Evolutionary conservation across 345 rosid species (phyloP).

Genomic region (Geranium rotundifolium): DNA sequence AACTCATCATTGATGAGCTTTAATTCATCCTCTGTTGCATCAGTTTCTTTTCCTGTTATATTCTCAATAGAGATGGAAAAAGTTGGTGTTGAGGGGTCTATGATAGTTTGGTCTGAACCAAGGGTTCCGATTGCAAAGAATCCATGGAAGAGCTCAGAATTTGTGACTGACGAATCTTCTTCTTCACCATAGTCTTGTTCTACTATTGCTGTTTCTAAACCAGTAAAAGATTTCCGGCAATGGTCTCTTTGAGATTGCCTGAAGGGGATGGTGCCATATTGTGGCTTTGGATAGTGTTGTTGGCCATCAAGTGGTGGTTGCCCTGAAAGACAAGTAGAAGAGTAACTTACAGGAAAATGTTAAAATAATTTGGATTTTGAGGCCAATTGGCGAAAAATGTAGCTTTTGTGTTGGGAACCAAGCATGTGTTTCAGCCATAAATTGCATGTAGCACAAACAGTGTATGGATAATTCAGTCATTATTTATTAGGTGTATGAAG

Average conservation of each 20-base stretch:
- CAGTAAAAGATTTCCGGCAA: slow-evolving; percentile 40
- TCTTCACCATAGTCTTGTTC: slow-evolving; percentile 35
- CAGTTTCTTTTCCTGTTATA: slow-evolving; percentile 54
- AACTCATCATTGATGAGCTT: slow-evolving; percentile 61
- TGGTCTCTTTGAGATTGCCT: slow-evolving; percentile 32
- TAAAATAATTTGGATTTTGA: not conserved
- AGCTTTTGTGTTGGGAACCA: not conserved
- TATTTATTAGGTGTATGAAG: no score
- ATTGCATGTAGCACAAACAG: not conserved
- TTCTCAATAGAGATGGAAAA: slow-evolving; percentile 49
- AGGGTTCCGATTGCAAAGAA: slow-evolving; percentile 75
- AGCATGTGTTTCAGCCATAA: not conserved
- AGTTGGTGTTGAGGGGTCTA: slow-evolving; percentile 57
- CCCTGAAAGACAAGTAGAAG: slow-evolving; percentile 48
- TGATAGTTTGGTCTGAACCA: slow-evolving; percentile 39
- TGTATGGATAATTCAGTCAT: not conserved
- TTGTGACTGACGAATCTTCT: slow-evolving; percentile 35
- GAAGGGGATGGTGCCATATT: slow-evolving; percentile 27
- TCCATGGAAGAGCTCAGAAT: slow-evolving; percentile 61
- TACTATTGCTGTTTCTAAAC: slow-evolving; percentile 29
- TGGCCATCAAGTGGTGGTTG: slow-evolving; percentile 51
- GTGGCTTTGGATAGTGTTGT: slow-evolving; percentile 30
- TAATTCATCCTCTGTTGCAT: slow-evolving; percentile 57
- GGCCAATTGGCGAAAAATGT: not conserved
- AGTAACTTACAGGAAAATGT: slow-evolving; percentile 31